Base-by-base conservation (phyloP, 2,329 filamentous ascomycete genomes). In the Truncatella angustata region DNA sequence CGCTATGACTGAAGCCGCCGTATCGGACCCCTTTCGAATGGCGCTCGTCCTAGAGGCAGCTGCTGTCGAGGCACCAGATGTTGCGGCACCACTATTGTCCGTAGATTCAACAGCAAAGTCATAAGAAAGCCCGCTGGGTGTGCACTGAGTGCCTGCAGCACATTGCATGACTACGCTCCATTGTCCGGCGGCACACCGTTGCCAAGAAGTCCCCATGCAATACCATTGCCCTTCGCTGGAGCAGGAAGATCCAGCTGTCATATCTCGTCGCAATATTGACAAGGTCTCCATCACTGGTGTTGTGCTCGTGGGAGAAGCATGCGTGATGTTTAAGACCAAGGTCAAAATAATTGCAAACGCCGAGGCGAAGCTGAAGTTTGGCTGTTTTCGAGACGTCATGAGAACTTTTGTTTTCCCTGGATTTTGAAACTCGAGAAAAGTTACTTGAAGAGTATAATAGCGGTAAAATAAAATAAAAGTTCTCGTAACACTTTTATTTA, bases 121-220 rank as follows among this genome's bases (percentile, higher is more conserved):
- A n/a, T 50, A 42, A 1, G 47, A 40, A 43, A 74, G 62, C 2
- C 77, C 76, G 1, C 60, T 58, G 0, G 78, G 77, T 14, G 58
- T 57, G 56, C 78, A 81, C n/a, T 60, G 60, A 2, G 77, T 80
- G 4, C 77, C 76, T 4, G 63, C 61, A 0, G 77, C 70, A 53
- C 71, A 72, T 34, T 70, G 54, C 63, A 78, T 68, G n/a, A 70
- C 68, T 1, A 54, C 63, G 55, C 71, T 77, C 78, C 78, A 81
- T 10, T 53, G 60, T 2, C 77, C 77, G 9, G 67, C 63, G 3
- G 73, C 75, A 58, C 78, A 81, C 24, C 78, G 72, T 63, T 81
- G 78, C 66, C 74, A 81, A 30, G 66, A 69, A 18, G 57, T 65
- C 1, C 67, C 70, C 67, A 81, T 74, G 28, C 28, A 32, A 32